These are phyloP conservation scores for Apiotrichum domesticum DNA, from an alignment of 1,284 basidiomycete species.

Conservation along the genomic window DNA sequence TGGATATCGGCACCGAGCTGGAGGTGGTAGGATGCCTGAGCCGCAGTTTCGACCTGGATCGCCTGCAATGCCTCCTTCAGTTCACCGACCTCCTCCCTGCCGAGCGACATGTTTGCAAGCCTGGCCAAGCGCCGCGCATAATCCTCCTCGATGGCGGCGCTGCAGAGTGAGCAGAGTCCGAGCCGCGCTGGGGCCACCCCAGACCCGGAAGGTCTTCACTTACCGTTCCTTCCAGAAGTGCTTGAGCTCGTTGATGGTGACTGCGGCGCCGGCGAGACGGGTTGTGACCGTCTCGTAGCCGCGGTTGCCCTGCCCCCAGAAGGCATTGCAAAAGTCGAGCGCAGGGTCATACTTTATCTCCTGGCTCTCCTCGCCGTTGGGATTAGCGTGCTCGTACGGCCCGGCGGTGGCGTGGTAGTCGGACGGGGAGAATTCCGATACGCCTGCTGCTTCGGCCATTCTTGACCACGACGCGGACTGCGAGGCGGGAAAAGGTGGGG, in stretches of 20 bases:
- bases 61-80: constrained; percentile 71
- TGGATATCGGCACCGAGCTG: constrained; percentile 69
- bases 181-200: too few relatives aligned
- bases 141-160: constrained; percentile 71
- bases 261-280: constrained; percentile 73
- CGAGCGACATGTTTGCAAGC: constrained; percentile 69
- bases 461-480: too few relatives aligned
- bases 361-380: constrained; percentile 17
- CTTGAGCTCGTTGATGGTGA: constrained; percentile 81
- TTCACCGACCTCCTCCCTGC: constrained; percentile 86
- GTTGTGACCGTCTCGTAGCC: constrained; percentile 87
- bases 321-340: constrained; percentile 91
- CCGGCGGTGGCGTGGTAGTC: too few relatives aligned
- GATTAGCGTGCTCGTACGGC: neutral
- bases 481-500: too few relatives aligned
- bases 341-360: constrained; percentile 30
- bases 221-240: constrained; percentile 86
- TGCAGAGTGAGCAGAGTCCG: constrained; percentile 6
- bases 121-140: constrained; percentile 83
- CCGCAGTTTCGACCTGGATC: constrained; percentile 74
- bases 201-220: constrained; percentile 20
- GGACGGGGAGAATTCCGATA: too few relatives aligned
- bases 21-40: constrained; percentile 56
- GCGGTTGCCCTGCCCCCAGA: constrained; percentile 81
- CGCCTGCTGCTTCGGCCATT: too few relatives aligned